phyloP scores from a whole-genome alignment of 805 yeast species.

The Candida pseudoglaebosa region DNA sequence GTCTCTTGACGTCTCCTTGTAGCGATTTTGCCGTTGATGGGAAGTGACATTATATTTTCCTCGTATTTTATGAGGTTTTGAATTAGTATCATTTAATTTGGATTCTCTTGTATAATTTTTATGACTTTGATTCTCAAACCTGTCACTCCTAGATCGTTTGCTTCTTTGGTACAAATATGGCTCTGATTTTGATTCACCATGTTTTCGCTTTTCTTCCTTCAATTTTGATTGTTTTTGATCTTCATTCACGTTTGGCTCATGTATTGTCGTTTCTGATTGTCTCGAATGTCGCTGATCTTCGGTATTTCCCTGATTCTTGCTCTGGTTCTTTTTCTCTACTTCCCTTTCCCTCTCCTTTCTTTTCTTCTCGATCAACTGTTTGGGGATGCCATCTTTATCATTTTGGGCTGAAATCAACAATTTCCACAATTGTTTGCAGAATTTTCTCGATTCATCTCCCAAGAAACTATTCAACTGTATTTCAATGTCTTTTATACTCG shows the following conservation, averaged over 20 bases:
- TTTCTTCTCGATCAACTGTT: constrained; percentile 9
- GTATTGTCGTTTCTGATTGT: background rate
- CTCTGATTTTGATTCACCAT: no score
- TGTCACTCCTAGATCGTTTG: background rate
- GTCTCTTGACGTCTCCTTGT: background rate
- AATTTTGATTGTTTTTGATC: no score
- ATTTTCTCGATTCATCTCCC: constrained; percentile 32
- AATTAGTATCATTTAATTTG: no score
- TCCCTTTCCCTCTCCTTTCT: constrained; percentile 6
- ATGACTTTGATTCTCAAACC: background rate
- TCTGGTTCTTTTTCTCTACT: constrained; percentile 1
- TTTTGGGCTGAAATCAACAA: constrained; percentile 41
- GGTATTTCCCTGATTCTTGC: background rate
- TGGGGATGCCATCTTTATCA: constrained; percentile 45
- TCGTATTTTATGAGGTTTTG: constrained; percentile 1
- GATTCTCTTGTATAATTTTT: no score
- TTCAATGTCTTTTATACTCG: constrained; percentile 39
- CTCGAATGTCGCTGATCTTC: background rate
- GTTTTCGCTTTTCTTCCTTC: no score
- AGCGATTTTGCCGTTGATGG: background rate
- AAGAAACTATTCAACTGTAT: constrained; percentile 45
- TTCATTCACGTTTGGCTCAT: background rate
- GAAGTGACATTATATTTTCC: background rate
- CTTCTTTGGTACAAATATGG: no score
- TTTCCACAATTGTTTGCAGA: constrained; percentile 44